Conservation (phyloP, 495 filamentous ascomycete species). For the Terfezia boudieri region DNA sequence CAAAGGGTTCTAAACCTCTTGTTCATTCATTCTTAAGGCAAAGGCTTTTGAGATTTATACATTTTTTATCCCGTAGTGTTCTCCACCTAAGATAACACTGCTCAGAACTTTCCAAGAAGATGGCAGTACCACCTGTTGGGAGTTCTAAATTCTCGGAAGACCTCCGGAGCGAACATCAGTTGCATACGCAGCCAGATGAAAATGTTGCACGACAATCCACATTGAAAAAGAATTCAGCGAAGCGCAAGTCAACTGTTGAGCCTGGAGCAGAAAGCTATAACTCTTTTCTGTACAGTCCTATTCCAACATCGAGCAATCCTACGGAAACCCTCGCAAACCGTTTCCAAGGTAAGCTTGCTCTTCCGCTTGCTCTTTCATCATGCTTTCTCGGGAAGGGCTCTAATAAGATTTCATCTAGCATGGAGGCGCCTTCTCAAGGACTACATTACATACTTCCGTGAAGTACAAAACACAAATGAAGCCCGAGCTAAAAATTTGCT, state of each 20-base stretch:
- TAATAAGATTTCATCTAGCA: slow-evolving; percentile 27
- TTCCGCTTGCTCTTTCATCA: slow-evolving; percentile 10
- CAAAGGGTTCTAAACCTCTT: too few relatives aligned
- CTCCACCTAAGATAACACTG: too few relatives aligned
- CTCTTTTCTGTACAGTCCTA: slow-evolving; percentile 68
- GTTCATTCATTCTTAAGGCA: too few relatives aligned
- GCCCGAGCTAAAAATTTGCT: slow-evolving; percentile 57
- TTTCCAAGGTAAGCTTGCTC: slow-evolving; percentile 50
- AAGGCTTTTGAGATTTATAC: too few relatives aligned
- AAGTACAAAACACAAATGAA: slow-evolving; percentile 81
- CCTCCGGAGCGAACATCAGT: not conserved
- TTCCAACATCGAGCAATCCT: slow-evolving; percentile 67
- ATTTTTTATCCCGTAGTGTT: too few relatives aligned
- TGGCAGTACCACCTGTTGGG: not conserved
- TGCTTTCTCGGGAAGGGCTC: not conserved
- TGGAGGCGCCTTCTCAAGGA: slow-evolving; percentile 95
- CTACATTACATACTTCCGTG: slow-evolving; percentile 79
- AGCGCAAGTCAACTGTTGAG: slow-evolving; percentile 31
- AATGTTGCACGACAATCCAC: slow-evolving; percentile 24
- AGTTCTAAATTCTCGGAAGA: slow-evolving; percentile 9
- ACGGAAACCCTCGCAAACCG: slow-evolving; percentile 76
- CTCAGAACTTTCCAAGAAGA: too few relatives aligned
- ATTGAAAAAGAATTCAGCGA: slow-evolving; percentile 70
- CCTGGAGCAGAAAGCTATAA: slow-evolving; percentile 49
- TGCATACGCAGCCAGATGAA: not conserved